Base-by-base conservation (phyloP, 2,329 filamentous ascomycete genomes). In the Colletotrichum destructivum region DNA sequence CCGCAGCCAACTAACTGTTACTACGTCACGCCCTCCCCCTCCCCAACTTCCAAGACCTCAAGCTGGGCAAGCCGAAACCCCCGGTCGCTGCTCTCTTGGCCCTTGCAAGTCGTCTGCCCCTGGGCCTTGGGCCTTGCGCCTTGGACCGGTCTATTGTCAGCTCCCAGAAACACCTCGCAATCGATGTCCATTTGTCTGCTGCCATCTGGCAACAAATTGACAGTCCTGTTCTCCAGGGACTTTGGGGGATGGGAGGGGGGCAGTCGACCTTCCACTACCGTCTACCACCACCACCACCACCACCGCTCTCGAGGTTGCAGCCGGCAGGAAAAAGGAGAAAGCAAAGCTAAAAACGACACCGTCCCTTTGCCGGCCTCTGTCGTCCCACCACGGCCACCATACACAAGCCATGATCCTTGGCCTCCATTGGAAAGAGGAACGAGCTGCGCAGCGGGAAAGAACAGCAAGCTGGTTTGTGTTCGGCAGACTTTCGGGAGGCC, bases 21-120 rank as follows among this genome's bases (percentile, higher is more conserved):
- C 35, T 70, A 74, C 72, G 72, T 74, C 72, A 74, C 72, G 70
- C 42, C 62, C 56, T 57, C 62, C 54, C 69, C 51, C 31, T n/a
- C 18, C n/a, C 62, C 54, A 64, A 26, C 31, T n/a, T 16, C n/a
- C 26, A 55, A 40, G 31, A 35, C 52, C 16, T 55, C 31, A 21
- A 55, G 31, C 31, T 55, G 31, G 35, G 31, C 69, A 56, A 66
- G 56, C 52, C 65, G 59, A 64, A 71, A 60, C 65, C 68, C 66
- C 65, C 65, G 46, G 59, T 69, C 65, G 46, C 42, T 61, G 59
- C 54, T 64, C 59, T n/a, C 69, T 69, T 62, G 62, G 66, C 64
- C 72, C 72, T 73, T 70, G 72, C 69, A 70, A 63, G 60, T 69
- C 59, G 69, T 44, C 46, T 61, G 54, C 65, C 69, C 69, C 69